Conservation (phyloP, 306 rosid genomes). For the Dryas alaskensis region DNA sequence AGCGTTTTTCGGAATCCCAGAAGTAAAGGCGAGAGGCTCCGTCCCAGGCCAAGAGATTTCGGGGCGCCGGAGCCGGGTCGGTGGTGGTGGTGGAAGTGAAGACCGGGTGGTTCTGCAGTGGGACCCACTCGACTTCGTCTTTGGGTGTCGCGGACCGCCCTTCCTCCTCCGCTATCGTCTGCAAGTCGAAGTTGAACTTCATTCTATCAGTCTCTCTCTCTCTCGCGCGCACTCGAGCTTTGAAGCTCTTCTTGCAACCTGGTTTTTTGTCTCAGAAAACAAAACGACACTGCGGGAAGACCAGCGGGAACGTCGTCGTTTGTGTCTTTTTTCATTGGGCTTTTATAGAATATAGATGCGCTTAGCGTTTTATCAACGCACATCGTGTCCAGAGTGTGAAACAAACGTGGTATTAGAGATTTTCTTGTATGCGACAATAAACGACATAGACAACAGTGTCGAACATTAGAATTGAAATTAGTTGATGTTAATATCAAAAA, state of each 20-base stretch:
- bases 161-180: conserved; percentile 34
- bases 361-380: neutral
- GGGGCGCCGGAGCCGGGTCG: conserved; percentile 18
- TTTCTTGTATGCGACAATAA: too few relatives aligned
- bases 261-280: conserved; percentile 5
- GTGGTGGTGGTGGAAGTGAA: conserved; percentile 43
- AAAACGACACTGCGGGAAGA: neutral
- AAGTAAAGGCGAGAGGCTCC: conserved; percentile 82
- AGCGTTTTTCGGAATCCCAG: conserved; percentile 57
- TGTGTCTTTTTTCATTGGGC: neutral
- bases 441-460: too few relatives aligned
- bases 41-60: conserved; percentile 73
- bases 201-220: neutral
- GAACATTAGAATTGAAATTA: too few relatives aligned
- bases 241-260: neutral
- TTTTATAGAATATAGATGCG: neutral
- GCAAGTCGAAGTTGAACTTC: conserved; percentile 47
- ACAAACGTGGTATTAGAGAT: too few relatives aligned
- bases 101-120: conserved; percentile 67
- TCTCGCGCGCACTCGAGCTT: neutral
- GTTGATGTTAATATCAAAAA: too few relatives aligned
- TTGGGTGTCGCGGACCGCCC: conserved; percentile 54
- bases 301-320: neutral
- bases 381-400: too few relatives aligned
- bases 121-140: conserved; percentile 76